Conservation (phyloP, 768 basidiomycete species). For the Rhodocollybia butyracea region DNA sequence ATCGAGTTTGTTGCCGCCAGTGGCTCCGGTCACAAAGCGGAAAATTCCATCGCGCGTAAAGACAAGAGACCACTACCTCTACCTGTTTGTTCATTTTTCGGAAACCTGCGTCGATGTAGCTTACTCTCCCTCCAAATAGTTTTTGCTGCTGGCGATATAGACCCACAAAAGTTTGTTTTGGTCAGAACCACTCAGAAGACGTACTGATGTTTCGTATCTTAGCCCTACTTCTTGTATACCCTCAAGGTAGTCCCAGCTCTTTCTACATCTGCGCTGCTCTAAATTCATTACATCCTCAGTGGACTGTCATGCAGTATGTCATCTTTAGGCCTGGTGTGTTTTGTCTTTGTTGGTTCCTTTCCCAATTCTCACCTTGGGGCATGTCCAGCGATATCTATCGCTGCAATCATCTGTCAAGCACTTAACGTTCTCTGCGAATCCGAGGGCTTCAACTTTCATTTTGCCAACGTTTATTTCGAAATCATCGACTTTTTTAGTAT, state of each 20-base stretch:
- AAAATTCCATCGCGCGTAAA: conserved; percentile 71
- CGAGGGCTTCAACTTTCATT: conserved; percentile 54
- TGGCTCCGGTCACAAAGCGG: conserved; percentile 55
- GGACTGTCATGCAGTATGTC: conserved; percentile 88
- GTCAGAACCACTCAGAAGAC: neutral
- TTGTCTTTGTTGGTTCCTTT: neutral
- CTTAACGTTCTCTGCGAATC: conserved; percentile 67
- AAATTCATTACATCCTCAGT: conserved; percentile 37
- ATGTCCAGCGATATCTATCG: conserved; percentile 52
- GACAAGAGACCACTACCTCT: conserved; percentile 73
- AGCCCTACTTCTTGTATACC: conserved; percentile 89
- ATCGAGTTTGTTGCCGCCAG: conserved; percentile 83
- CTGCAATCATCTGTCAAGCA: conserved; percentile 75
- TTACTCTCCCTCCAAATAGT: conserved; percentile 41
- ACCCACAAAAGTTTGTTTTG: conserved; percentile 61
- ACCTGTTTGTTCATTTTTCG: conserved; percentile 36
- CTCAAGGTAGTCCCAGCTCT: conserved; percentile 54
- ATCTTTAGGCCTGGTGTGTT: conserved; percentile 56
- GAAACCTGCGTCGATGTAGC: neutral
- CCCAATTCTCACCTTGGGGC: conserved; percentile 6
- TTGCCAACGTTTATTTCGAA: conserved; percentile 68
- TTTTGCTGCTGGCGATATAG: conserved; percentile 82
- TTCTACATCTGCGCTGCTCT: neutral
- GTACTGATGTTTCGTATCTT: neutral
- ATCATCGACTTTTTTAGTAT: conserved; percentile 80